Conservation (phyloP, 2,329 filamentous ascomycete genomes). For the Canariomyces notabilis region DNA sequence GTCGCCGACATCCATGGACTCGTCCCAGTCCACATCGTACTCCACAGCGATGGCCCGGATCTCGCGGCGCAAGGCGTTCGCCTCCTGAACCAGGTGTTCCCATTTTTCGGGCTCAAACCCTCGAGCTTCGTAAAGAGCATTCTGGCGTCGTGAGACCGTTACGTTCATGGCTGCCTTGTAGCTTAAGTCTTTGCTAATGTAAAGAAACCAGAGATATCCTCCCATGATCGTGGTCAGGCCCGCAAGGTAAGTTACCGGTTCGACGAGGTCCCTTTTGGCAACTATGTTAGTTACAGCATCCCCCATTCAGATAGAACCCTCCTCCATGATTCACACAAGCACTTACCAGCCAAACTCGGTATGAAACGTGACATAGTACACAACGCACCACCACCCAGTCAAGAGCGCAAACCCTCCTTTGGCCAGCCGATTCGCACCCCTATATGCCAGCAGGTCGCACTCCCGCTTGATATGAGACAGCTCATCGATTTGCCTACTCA, state of each 20-base stretch:
- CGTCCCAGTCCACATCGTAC: conserved; percentile 89
- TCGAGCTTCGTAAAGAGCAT: conserved; percentile 66
- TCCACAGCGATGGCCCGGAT: conserved; percentile 76
- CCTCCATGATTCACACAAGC: background rate
- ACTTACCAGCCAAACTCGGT: conserved; percentile 71
- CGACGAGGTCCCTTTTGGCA: conserved; percentile 64
- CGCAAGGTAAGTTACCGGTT: conserved; percentile 84
- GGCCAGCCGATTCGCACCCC: conserved; percentile 71
- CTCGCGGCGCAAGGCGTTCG: conserved; percentile 70
- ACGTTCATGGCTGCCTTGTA: conserved; percentile 85
- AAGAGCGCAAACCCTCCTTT: conserved; percentile 72
- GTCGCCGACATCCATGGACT: conserved; percentile 67
- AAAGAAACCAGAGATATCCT: conserved; percentile 90
- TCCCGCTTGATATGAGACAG: conserved; percentile 73
- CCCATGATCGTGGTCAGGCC: conserved; percentile 82
- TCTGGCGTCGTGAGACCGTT: conserved; percentile 74
- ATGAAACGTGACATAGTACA: conserved; percentile 66
- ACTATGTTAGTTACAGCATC: background rate
- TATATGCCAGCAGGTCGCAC: conserved; percentile 73
- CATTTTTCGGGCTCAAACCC: conserved; percentile 74
- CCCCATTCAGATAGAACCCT: too few relatives aligned
- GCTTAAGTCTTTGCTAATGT: conserved; percentile 82
- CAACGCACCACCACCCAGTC: conserved; percentile 72
- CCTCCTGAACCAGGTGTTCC: conserved; percentile 75
- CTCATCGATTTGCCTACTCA: conserved; percentile 61